Conservation (phyloP, 495 filamentous ascomycete species). For the Annulohypoxylon maeteangense region DNA sequence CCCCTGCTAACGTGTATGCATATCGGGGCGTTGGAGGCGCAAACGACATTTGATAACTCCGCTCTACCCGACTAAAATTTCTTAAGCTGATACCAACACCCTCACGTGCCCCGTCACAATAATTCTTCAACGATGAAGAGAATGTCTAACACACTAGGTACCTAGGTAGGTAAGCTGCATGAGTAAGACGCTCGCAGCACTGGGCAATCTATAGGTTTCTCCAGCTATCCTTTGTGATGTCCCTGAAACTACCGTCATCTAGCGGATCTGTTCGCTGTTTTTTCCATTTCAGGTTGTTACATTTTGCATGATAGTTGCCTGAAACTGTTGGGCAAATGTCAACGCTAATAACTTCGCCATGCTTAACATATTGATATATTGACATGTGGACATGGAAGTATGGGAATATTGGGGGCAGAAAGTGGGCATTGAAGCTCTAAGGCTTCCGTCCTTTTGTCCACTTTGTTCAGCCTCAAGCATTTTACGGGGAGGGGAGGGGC, state of each 20-base stretch:
- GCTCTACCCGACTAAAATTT: neutral
- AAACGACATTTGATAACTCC: neutral
- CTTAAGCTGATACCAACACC: neutral
- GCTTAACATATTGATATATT: neutral
- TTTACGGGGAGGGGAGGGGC: conserved; percentile 50
- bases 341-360: neutral
- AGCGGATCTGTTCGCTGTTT: neutral
- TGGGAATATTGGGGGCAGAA: too few species aligned
- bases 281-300: conserved; percentile 1
- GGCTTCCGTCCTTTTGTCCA: conserved; percentile 49
- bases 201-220: conserved; percentile 1
- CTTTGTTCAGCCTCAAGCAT: conserved; percentile 59
- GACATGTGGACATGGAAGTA: neutral
- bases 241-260: conserved; percentile 1
- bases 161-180: too few species aligned
- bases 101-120: neutral
- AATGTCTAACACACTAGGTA: too few species aligned
- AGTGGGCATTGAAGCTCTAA: conserved; percentile 9
- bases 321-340: neutral
- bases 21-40: neutral
- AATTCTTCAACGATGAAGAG: neutral
- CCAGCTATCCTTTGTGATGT: conserved; percentile 21
- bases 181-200: neutral
- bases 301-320: conserved; percentile 17
- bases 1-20: neutral